These are phyloP conservation scores for Podospora fimiseda DNA, from an alignment of 495 filamentous ascomycete species.

Conservation along the genomic window DNA sequence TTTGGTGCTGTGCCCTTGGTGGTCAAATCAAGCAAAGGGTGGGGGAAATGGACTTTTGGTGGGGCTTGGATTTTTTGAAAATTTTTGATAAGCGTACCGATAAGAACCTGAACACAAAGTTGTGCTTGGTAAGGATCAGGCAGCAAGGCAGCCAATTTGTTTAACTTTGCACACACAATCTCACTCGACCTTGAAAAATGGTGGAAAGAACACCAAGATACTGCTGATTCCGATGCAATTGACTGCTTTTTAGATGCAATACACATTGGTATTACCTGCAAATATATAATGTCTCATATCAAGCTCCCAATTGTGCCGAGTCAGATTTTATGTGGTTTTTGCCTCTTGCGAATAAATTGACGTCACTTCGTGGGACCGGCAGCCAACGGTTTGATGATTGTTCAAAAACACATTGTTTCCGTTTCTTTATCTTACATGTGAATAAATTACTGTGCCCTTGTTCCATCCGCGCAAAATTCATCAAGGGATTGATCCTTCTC, in stretches of 20 bases:
- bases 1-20: constrained; percentile 22
- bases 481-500: too few relatives aligned
- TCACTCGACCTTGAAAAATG: too few relatives aligned
- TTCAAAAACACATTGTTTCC: neutral
- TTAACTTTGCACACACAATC: too few relatives aligned
- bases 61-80: constrained; percentile 30
- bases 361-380: neutral
- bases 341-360: neutral
- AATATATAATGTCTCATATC: neutral
- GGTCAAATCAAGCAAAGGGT: constrained; percentile 22
- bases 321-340: neutral
- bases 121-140: constrained; percentile 16
- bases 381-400: neutral
- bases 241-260: too few relatives aligned
- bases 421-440: too few relatives aligned
- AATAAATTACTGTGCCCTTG: too few relatives aligned
- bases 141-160: constrained; percentile 26
- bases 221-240: too few relatives aligned
- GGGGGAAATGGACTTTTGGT: constrained; percentile 26
- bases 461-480: too few relatives aligned
- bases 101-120: constrained; percentile 20
- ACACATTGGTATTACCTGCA: too few relatives aligned
- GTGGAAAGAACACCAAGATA: too few relatives aligned
- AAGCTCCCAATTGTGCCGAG: neutral
- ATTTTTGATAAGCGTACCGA: constrained; percentile 35